Evolutionary conservation across 2,329 filamentous ascomycete species (phyloP).

Genomic region (Cordyceps fumosorosea): DNA sequence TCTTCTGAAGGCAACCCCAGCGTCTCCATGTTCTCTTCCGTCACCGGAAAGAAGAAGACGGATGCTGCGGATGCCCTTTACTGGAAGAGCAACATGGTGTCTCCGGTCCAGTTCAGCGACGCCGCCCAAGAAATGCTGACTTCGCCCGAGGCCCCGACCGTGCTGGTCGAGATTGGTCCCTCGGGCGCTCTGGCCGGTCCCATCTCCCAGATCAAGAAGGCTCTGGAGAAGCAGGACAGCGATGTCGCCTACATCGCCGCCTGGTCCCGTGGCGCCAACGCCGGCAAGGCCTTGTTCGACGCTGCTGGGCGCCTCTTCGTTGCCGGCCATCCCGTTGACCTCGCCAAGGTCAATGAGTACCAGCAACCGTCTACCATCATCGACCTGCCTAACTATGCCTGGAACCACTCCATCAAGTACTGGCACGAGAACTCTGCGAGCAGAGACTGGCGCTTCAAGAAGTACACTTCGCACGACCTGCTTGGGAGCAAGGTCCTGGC

Average conservation of each 20-base stretch:
- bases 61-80: slow-evolving; percentile 7
- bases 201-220: slow-evolving; percentile 11
- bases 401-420: slow-evolving; percentile 17
- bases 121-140: slow-evolving; percentile 11
- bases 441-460: slow-evolving; percentile 20
- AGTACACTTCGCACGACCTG: slow-evolving; percentile 23
- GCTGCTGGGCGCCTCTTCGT: slow-evolving; percentile 1
- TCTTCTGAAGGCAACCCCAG: background rate
- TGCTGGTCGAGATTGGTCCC: slow-evolving; percentile 1
- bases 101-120: slow-evolving; percentile 12
- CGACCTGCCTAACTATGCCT: slow-evolving; percentile 22
- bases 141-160: background rate
- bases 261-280: background rate
- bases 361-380: slow-evolving; percentile 8
- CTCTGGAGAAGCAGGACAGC: background rate
- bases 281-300: background rate
- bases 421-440: slow-evolving; percentile 20
- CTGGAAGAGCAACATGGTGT: slow-evolving; percentile 16
- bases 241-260: slow-evolving; percentile 2
- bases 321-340: slow-evolving; percentile 3
- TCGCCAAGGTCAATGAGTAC: slow-evolving; percentile 10
- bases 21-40: slow-evolving; percentile 2
- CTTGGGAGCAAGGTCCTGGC: slow-evolving; percentile 25
- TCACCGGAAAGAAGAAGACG: slow-evolving; percentile 2
- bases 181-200: slow-evolving; percentile 2